Evolutionary conservation across 2,329 filamentous ascomycete genomes (phyloP), one percentile per base, ranked within the genome.

Genomic region (Alternaria brassicicola): DNA sequence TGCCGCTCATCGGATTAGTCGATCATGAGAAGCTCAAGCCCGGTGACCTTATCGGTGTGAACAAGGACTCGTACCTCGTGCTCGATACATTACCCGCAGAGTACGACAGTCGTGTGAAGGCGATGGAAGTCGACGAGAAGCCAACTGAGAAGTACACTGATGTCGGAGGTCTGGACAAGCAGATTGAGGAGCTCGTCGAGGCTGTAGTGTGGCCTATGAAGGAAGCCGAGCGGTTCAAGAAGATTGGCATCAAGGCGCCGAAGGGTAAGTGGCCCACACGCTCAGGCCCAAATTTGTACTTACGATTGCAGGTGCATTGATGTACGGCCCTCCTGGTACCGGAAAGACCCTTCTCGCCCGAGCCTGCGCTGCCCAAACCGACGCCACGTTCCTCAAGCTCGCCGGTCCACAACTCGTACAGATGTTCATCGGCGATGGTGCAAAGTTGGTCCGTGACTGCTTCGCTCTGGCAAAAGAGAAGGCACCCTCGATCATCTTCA

Each of bases 121-220:
- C 96, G 33, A 99, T 99, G 95, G 96, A 99, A 83, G 95, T 99
- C 7, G 95, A 99, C 73, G 96, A 99, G 85, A 99, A 99, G 85
- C 96, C 95, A 9, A 98, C 93, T 36, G 95, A 99, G 81, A 97
- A 98, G 81, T 99, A 99, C 82, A 95, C 89, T 53, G 95, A 99
- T 81, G 96, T 99, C 13, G 95, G 95, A 81, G 95, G 95, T 50
- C 80, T 99, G 71, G 93, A 97, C 81, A 99, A 99, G 83, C 95
- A 99, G 83, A 99, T 99, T 75, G 94, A 97, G 78, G 96, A 99
- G 81, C 86, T 99, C 53, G 93, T 99, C 8, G 95, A 99, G 82
- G 95, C 95, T 55, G 95, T 99, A 48, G 95, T 99, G 28, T 98
- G 94, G 94, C 95, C 95, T 2, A 99, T 99, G 95, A 98, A 98